Conservation (phyloP, 305 asterid species). For the Solanum aculeatissimum region DNA sequence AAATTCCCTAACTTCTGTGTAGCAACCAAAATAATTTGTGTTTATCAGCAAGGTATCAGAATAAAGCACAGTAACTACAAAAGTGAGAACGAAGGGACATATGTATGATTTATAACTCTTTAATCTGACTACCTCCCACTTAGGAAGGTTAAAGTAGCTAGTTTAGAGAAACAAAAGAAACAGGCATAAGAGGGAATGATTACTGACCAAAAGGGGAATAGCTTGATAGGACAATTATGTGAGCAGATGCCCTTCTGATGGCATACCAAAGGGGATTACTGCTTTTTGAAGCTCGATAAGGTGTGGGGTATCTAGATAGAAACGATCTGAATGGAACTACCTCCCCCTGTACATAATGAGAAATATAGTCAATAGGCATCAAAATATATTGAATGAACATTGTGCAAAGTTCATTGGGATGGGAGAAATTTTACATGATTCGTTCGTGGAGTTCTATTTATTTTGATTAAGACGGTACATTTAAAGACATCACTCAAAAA, state of each 20-base stretch:
- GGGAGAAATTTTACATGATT: background rate
- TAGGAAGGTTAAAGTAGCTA: background rate
- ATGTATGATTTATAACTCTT: background rate
- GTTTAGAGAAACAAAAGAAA: background rate
- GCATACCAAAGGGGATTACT: constrained; percentile 93
- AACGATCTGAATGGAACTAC: constrained; percentile 78
- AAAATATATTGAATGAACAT: background rate
- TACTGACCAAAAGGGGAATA: constrained; percentile 90
- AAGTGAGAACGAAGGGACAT: too few species aligned
- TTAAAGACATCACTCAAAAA: background rate
- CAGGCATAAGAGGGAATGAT: background rate
- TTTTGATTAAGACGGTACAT: background rate
- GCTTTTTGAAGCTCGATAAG: constrained; percentile 73
- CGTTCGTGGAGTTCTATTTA: background rate
- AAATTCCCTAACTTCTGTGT: too few species aligned
- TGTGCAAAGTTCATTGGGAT: background rate
- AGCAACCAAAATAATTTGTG: background rate
- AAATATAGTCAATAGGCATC: background rate
- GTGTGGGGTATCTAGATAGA: constrained; percentile 84
- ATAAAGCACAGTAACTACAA: too few species aligned
- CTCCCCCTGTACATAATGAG: constrained; percentile 40
- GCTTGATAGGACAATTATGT: constrained; percentile 90
- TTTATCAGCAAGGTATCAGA: background rate
- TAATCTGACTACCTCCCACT: background rate
- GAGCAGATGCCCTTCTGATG: constrained; percentile 87